These are phyloP conservation scores for Aspergillus cejpii DNA, from an alignment of 2,329 filamentous ascomycete genomes.

Conservation along the genomic window DNA sequence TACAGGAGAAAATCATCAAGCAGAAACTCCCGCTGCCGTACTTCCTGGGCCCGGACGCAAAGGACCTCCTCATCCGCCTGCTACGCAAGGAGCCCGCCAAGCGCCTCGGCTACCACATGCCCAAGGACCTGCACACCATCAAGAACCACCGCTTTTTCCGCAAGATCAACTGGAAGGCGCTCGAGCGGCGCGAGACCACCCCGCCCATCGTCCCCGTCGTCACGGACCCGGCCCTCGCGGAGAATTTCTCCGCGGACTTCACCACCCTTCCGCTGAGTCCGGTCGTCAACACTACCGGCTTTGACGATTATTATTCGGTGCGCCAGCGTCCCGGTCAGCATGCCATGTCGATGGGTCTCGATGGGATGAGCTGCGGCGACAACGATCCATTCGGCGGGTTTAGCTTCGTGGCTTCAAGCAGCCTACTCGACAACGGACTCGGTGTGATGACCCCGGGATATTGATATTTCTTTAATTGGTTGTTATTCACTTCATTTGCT, in stretches of 20 bases:
- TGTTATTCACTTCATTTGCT: neutral
- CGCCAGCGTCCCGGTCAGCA: conserved; percentile 13
- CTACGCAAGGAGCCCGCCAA: conserved; percentile 89
- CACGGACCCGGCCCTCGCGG: conserved; percentile 88
- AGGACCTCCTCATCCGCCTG: conserved; percentile 84
- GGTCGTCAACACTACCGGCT: conserved; percentile 40
- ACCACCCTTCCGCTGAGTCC: conserved; percentile 78
- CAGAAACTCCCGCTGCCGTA: conserved; percentile 86
- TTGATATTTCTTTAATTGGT: conserved; percentile 10
- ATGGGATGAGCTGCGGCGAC: conserved; percentile 24
- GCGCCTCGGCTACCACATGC: conserved; percentile 79
- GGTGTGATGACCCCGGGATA: conserved; percentile 25
- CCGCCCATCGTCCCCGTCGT: conserved; percentile 90
- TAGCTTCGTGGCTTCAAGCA: conserved; percentile 45
- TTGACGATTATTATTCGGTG: conserved; percentile 24
- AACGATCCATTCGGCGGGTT: conserved; percentile 44
- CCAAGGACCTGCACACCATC: conserved; percentile 75
- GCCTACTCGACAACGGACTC: conserved; percentile 39
- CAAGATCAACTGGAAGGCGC: conserved; percentile 87
- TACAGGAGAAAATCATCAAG: conserved; percentile 91
- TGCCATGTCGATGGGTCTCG: conserved; percentile 15
- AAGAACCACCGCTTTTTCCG: conserved; percentile 95
- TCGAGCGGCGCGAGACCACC: conserved; percentile 73
- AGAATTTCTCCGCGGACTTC: conserved; percentile 94
- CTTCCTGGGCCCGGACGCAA: conserved; percentile 83